Conservation (phyloP, 768 basidiomycete species). For the Dacryopinax primogenitus region DNA sequence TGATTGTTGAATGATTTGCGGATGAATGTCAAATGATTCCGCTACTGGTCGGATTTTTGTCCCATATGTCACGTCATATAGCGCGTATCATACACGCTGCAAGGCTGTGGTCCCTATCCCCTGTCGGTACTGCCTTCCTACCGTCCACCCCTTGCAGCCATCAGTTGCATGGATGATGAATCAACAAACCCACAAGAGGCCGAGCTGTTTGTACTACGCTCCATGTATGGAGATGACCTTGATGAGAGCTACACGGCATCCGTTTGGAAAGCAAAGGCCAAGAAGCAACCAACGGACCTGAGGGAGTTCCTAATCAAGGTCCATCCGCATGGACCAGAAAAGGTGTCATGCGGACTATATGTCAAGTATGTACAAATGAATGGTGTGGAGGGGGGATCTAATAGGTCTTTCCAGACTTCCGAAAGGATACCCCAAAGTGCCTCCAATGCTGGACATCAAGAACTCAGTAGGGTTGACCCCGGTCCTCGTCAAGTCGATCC, state of each 20-base stretch:
- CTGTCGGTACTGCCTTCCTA: too few species aligned
- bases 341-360: constrained; percentile 5
- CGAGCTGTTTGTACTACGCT: constrained; percentile 3
- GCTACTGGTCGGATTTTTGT: too few species aligned
- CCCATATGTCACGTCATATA: too few species aligned
- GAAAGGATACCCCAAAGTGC: neutral
- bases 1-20: too few species aligned
- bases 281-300: constrained; percentile 5
- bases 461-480: constrained; percentile 1
- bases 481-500: neutral
- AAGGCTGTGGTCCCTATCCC: neutral
- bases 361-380: neutral
- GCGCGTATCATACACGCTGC: neutral
- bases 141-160: neutral
- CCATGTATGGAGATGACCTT: constrained; percentile 1
- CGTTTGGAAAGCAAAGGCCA: constrained; percentile 4
- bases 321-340: neutral
- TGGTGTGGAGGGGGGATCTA: neutral
- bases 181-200: constrained; percentile 7
- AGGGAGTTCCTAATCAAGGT: constrained; percentile 3
- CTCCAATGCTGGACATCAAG: constrained; percentile 7
- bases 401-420: neutral
- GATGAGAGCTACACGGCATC: constrained; percentile 2
- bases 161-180: constrained; percentile 6
- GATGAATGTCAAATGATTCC: too few species aligned